Evolutionary conservation across 305 asterid genomes (phyloP), one percentile per base, ranked within the genome.

Genomic region (Solanum hybrid): DNA sequence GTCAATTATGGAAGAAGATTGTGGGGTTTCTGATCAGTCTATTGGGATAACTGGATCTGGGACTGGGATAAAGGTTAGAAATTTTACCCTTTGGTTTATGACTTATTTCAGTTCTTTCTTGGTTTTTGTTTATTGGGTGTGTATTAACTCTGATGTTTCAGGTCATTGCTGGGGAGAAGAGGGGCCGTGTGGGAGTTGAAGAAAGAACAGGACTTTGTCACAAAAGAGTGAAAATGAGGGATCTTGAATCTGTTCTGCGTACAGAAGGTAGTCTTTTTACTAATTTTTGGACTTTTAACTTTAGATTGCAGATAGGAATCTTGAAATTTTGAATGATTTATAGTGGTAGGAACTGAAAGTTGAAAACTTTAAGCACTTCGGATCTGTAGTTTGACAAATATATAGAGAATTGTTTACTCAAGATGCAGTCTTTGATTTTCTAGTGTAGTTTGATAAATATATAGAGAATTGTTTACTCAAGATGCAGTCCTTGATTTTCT

Each of bases 171-270:
- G 42, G 86, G 32, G 77, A 77, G 38, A 88, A 94, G 90, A 93
- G 98, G 93, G 89, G 88, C 22, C 38, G 91, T 26, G 71, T 75
- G 10, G 96, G 92, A 51, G 88, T 88, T 86, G 98, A 92, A 88
- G 98, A 92, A 90, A 91, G 92, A 40, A 86, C 91, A 10, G 96
- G 93, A 56, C 88, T 81, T 64, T 89, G 91, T 72, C 90, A 91
- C 10, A 94, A 93, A 90, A 94, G 94, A 89, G 92, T 90, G 90
- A 95, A 95, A 95, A 92, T 91, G 94, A 92, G 95, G 88, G 95
- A 93, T 91, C 97, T 96, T 90, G 94, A 91, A 87, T 94, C 98
- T 4, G 94, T 94, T 77, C 86, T 95, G 89, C 95, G 88, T 75
- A 90, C 93, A n/a, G 95, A 94, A 94, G 98, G 99, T 96, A 88